phyloP scores from a whole-genome alignment of 164 flowering plant species.

The Stephania yunnanensis region DNA sequence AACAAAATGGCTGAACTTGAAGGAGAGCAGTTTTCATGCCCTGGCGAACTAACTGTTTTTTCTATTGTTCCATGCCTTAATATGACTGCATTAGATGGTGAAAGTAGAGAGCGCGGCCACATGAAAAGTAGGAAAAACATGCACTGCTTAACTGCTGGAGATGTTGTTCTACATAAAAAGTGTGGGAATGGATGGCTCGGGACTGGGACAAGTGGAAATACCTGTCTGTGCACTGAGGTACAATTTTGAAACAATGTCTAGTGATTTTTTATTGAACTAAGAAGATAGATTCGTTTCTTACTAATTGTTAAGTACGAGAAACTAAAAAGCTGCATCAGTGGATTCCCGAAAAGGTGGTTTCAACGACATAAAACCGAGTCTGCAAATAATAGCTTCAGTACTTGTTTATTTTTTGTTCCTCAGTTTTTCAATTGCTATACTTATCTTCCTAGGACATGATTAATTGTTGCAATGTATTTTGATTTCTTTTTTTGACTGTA shows the following conservation, averaged over 20 bases:
- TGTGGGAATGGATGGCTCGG: slow-evolving; percentile 53
- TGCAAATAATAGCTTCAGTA: no score
- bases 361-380: no score
- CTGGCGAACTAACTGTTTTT: slow-evolving; percentile 49
- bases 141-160: slow-evolving; percentile 53
- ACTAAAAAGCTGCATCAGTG: no score
- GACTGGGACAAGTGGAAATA: slow-evolving; percentile 25
- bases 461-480: no score
- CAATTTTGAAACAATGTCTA: slow-evolving; percentile 1
- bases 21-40: slow-evolving; percentile 41
- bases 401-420: no score
- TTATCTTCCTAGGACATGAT: no score
- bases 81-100: slow-evolving; percentile 21
- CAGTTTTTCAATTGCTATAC: no score
- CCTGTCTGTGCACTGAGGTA: slow-evolving; percentile 65
- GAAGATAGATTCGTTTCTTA: neutral
- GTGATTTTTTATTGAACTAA: neutral
- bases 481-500: no score
- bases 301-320: neutral
- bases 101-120: slow-evolving; percentile 14
- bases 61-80: slow-evolving; percentile 30
- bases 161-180: slow-evolving; percentile 51
- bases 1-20: slow-evolving; percentile 16
- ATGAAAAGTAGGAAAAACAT: slow-evolving; percentile 13
- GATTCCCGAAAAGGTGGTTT: no score